Conservation (phyloP, 2,329 filamentous ascomycete genomes). For the Tothia fuscella region DNA sequence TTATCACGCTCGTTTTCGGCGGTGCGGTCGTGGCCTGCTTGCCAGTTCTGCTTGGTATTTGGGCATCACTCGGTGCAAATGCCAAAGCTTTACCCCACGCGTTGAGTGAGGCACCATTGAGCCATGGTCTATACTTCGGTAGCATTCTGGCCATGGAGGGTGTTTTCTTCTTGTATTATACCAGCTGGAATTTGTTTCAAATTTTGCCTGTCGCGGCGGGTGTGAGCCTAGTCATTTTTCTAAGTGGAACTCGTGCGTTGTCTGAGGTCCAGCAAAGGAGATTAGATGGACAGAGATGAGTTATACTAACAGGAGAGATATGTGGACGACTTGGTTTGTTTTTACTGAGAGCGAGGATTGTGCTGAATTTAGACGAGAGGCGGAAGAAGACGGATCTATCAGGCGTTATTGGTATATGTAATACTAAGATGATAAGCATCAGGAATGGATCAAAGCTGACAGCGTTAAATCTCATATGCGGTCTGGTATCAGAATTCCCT, state of each 20-base stretch:
- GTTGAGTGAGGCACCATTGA: conserved; percentile 60
- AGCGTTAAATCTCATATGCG: too few species aligned
- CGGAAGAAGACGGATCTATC: too few species aligned
- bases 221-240: conserved; percentile 59
- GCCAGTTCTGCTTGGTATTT: conserved; percentile 60
- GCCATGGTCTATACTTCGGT: conserved; percentile 75
- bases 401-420: too few species aligned
- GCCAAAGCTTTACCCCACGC: conserved; percentile 65
- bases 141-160: conserved; percentile 80
- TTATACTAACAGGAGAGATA: too few species aligned
- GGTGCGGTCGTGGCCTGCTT: conserved; percentile 61
- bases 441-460: too few species aligned
- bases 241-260: conserved; percentile 82
- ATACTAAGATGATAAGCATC: too few species aligned
- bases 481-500: too few species aligned
- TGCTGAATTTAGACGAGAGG: too few species aligned
- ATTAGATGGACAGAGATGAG: conserved; percentile 55
- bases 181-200: conserved; percentile 83
- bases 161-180: conserved; percentile 92
- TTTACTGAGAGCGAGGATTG: too few species aligned
- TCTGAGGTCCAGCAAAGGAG: conserved; percentile 86
- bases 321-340: too few species aligned
- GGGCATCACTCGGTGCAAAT: conserved; percentile 74
- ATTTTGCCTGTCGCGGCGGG: conserved; percentile 60
- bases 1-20: conserved; percentile 69